Evolutionary conservation across 2,329 filamentous ascomycete species (phyloP).

Genomic region (Acarospora socialis): DNA sequence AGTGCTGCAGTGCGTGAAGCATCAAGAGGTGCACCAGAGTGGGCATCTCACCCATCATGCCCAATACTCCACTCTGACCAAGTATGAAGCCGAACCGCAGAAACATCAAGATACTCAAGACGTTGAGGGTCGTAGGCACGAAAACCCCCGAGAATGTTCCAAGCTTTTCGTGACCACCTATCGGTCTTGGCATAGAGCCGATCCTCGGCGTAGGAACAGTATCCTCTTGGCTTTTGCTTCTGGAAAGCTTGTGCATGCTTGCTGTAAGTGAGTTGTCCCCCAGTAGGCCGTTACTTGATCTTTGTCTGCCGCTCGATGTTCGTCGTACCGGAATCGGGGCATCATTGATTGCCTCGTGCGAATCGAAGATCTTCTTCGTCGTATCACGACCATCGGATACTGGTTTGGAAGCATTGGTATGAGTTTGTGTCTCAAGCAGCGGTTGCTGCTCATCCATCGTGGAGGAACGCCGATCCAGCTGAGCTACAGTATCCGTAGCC

Average conservation of each 20-base stretch:
- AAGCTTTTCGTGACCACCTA: slow-evolving; percentile 44
- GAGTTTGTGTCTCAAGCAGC: too few species aligned
- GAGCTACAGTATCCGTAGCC: slow-evolving; percentile 30
- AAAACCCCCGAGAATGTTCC: slow-evolving; percentile 69
- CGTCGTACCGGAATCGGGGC: slow-evolving; percentile 15
- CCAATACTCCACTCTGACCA: slow-evolving; percentile 63
- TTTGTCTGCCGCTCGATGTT: slow-evolving; percentile 5
- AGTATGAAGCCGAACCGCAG: slow-evolving; percentile 74
- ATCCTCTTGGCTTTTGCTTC: slow-evolving; percentile 17
- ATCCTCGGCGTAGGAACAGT: slow-evolving; percentile 22
- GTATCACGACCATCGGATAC: too few species aligned
- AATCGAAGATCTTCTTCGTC: too few species aligned
- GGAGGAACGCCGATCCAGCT: slow-evolving; percentile 28
- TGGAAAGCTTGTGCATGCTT: slow-evolving; percentile 16
- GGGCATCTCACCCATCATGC: slow-evolving; percentile 56
- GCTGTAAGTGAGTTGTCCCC: slow-evolving; percentile 13
- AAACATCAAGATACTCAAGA: slow-evolving; percentile 86
- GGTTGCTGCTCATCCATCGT: slow-evolving; percentile 1
- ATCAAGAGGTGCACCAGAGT: slow-evolving; percentile 1
- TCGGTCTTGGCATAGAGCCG: slow-evolving; percentile 23
- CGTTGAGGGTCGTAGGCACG: slow-evolving; percentile 77
- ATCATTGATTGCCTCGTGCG: slow-evolving; percentile 17
- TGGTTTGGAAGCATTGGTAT: too few species aligned
- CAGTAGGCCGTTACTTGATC: neutral
- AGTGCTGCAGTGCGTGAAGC: slow-evolving; percentile 14